phyloP scores from a whole-genome alignment of 768 basidiomycete species.

The Arthromyces matolae region DNA sequence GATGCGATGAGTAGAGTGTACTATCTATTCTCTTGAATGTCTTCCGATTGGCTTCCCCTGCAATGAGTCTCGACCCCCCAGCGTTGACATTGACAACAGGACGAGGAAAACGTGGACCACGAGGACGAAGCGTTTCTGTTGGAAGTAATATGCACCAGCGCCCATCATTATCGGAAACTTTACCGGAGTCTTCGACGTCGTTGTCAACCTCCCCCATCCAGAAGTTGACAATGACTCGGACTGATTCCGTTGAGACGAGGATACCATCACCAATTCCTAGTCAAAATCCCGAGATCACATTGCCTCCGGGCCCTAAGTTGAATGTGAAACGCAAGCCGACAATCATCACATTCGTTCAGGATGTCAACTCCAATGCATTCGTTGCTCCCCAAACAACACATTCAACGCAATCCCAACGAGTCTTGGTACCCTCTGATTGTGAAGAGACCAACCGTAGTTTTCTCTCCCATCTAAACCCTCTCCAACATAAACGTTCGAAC shows the following conservation, averaged over 20 bases:
- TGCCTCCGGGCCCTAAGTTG: neutral
- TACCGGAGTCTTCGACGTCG: too few species aligned
- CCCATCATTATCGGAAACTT: too few species aligned
- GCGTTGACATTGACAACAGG: neutral
- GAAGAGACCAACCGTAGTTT: slow-evolving; percentile 17
- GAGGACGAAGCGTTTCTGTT: neutral
- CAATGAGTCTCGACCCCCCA: neutral
- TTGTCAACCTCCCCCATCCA: neutral
- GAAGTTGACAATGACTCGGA: neutral
- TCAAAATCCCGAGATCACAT: neutral
- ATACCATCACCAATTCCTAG: neutral
- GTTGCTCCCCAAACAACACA: neutral
- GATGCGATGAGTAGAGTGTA: slow-evolving; percentile 27
- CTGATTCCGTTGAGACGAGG: neutral
- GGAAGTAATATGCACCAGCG: too few species aligned
- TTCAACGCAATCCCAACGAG: slow-evolving; percentile 8
- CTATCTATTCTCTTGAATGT: slow-evolving; percentile 25
- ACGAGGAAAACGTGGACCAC: slow-evolving; percentile 1
- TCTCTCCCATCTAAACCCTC: slow-evolving; percentile 23
- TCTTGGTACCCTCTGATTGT: slow-evolving; percentile 9
- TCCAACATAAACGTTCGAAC: slow-evolving; percentile 21
- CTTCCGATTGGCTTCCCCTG: neutral
- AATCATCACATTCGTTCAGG: slow-evolving; percentile 7
- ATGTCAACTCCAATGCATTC: neutral
- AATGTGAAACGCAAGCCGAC: slow-evolving; percentile 13